Evolutionary conservation across 202 grass and related monocot genomes (phyloP).

Genomic region (Setaria italica): DNA sequence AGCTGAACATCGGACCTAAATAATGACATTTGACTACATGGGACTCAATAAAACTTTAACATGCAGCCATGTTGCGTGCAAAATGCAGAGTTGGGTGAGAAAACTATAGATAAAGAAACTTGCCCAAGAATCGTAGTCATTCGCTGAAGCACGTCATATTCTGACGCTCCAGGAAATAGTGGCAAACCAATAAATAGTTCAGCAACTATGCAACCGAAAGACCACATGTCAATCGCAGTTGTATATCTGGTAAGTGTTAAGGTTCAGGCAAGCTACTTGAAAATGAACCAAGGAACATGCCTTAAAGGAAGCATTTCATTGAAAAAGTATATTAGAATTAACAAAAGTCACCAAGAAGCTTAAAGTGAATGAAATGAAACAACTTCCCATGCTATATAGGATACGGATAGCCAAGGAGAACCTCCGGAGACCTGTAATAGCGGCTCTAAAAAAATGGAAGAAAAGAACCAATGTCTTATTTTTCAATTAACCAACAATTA

Average conservation of each 20-base stretch:
- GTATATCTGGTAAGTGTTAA: conserved; percentile 85
- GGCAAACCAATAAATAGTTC: conserved; percentile 95
- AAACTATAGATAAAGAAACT: conserved; percentile 35
- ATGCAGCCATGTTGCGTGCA: not conserved
- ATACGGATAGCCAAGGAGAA: conserved; percentile 99
- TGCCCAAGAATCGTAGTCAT: conserved; percentile 91
- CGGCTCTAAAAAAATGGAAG: conserved; percentile 85
- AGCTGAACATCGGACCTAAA: conserved; percentile 19
- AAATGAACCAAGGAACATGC: conserved; percentile 12
- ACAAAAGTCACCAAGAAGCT: conserved; percentile 31
- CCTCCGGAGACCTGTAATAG: conserved; percentile 98
- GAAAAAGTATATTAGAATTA: conserved; percentile 11
- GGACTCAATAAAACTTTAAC: conserved; percentile 3
- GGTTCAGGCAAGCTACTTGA: conserved; percentile 41
- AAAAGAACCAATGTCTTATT: conserved; percentile 36
- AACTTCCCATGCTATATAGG: conserved; percentile 47
- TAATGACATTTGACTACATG: conserved; percentile 9
- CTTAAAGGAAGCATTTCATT: conserved; percentile 15
- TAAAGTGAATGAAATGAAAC: conserved; percentile 43
- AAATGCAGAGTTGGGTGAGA: conserved; percentile 35
- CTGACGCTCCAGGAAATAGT: conserved; percentile 94
- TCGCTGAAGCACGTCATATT: conserved; percentile 90
- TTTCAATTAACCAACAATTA: conserved; percentile 45
- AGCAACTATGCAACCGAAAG: conserved; percentile 92
- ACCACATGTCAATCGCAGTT: conserved; percentile 97